Conservation (phyloP, 1,139 yeast genomes). For the Hyphopichia khmerensis region DNA sequence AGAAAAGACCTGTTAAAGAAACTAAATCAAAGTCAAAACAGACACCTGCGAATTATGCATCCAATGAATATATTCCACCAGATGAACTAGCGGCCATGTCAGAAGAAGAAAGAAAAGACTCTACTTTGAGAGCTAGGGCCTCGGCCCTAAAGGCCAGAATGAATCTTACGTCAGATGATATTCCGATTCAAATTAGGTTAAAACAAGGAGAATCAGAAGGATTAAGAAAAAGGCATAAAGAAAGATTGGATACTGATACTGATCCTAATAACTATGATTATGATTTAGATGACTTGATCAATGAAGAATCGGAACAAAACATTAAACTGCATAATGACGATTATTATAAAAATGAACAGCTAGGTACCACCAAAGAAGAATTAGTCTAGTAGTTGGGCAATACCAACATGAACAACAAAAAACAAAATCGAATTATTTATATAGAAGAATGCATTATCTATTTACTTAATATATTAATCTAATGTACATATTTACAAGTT, state of each 20-base stretch:
- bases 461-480: neutral
- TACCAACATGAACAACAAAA: too few species aligned
- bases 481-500: constrained; percentile 1
- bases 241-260: constrained; percentile 30
- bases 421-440: too few species aligned
- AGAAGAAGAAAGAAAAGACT: constrained; percentile 10
- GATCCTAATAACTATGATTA: constrained; percentile 36
- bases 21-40: neutral
- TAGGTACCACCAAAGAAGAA: constrained; percentile 33
- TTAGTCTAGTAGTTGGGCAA: too few species aligned
- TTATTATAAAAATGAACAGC: constrained; percentile 23
- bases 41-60: constrained; percentile 2
- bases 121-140: constrained; percentile 19
- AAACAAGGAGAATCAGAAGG: constrained; percentile 15
- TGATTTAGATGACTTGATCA: constrained; percentile 31
- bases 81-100: constrained; percentile 26
- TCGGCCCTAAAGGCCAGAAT: constrained; percentile 31
- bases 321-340: constrained; percentile 20
- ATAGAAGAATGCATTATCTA: too few species aligned
- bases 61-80: constrained; percentile 40
- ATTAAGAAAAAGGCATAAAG: constrained; percentile 25
- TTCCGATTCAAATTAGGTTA: constrained; percentile 38
- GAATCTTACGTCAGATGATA: constrained; percentile 36
- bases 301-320: constrained; percentile 25
- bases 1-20: constrained; percentile 2